Conservation (phyloP, 345 rosid genomes). For the Populus alba region DNA sequence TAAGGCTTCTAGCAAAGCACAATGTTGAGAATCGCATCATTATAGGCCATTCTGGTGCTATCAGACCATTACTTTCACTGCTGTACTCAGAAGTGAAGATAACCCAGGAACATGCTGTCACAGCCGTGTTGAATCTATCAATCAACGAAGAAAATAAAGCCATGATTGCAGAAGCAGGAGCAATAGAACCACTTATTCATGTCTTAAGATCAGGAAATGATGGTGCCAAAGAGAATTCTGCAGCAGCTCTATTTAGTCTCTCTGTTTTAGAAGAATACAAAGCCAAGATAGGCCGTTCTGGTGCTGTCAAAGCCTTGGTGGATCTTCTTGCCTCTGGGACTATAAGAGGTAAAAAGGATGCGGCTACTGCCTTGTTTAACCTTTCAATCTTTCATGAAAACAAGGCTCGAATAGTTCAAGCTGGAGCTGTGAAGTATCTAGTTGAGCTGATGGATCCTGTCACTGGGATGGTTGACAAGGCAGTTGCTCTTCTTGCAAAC, state of each 20-base stretch:
- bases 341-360: conserved; percentile 86
- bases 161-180: conserved; percentile 69
- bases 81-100: conserved; percentile 57
- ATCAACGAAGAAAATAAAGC: conserved; percentile 72
- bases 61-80: conserved; percentile 61
- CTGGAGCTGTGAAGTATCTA: conserved; percentile 86
- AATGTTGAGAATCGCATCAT: conserved; percentile 64
- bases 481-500: conserved; percentile 86
- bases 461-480: conserved; percentile 84
- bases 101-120: conserved; percentile 89
- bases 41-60: conserved; percentile 66
- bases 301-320: conserved; percentile 74
- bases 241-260: conserved; percentile 78
- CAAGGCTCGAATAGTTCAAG: conserved; percentile 86
- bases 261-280: conserved; percentile 73
- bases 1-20: conserved; percentile 73
- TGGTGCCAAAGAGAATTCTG: conserved; percentile 89
- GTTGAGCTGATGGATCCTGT: conserved; percentile 68
- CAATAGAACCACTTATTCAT: conserved; percentile 75
- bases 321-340: conserved; percentile 81
- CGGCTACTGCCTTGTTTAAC: conserved; percentile 87
- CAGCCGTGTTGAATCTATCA: conserved; percentile 83
- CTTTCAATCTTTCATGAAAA: conserved; percentile 90
- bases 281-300: conserved; percentile 75
- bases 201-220: conserved; percentile 69